Percentiles rank a stretch among this genome's conserved stretches.
These are phyloP conservation scores for Cornus florida DNA, from an alignment of 148 eudicot species.

Conservation along the genomic window DNA sequence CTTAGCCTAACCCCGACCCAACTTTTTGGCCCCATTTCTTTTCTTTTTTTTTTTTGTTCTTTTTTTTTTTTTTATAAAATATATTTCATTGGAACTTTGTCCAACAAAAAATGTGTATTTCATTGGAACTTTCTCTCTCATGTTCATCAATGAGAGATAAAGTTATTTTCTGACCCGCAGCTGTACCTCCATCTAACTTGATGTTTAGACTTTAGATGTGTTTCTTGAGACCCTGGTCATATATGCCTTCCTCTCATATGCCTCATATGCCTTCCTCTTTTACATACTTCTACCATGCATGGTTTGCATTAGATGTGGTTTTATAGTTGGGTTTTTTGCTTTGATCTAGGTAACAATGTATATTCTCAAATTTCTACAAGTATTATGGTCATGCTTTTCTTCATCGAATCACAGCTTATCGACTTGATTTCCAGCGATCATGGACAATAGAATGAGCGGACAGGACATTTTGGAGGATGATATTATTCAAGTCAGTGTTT, in stretches of 20 bases:
- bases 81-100: too few species aligned
- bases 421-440: constrained; percentile 86
- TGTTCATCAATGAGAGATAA: too few species aligned
- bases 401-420: constrained; percentile 50
- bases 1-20: not conserved
- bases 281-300: not conserved
- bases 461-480: constrained; percentile 77
- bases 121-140: too few species aligned
- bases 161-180: too few species aligned
- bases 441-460: constrained; percentile 80
- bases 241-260: not conserved
- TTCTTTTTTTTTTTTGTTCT: too few species aligned
- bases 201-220: not conserved
- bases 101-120: not conserved
- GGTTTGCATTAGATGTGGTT: constrained; percentile 5
- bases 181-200: not conserved
- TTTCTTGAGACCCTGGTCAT: not conserved
- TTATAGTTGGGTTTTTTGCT: constrained; percentile 19
- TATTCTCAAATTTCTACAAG: constrained; percentile 29
- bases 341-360: constrained; percentile 41
- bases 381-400: constrained; percentile 41
- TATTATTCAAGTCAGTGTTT: constrained; percentile 79
- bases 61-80: too few species aligned
- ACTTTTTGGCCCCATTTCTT: not conserved
- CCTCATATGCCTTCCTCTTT: not conserved